Evolutionary conservation across 768 basidiomycete species (phyloP).

Genomic region (Podaxis sp.): DNA sequence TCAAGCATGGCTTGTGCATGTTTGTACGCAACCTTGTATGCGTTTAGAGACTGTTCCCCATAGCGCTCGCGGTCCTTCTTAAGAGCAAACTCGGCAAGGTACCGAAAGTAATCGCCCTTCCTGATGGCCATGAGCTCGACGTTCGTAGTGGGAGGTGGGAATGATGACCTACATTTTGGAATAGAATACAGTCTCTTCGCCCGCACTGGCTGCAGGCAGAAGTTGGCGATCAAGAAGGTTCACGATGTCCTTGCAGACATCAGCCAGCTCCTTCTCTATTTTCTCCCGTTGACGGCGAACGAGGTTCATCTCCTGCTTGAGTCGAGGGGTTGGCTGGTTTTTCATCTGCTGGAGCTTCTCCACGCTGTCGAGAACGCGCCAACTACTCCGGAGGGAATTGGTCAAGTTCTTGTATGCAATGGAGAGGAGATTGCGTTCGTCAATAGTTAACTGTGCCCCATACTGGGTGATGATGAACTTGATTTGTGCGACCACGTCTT

Average conservation of each 20-base stretch:
- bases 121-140: conserved; percentile 17
- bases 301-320: conserved; percentile 55
- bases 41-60: conserved; percentile 75
- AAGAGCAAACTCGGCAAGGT: conserved; percentile 83
- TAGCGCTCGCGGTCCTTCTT: conserved; percentile 66
- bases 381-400: conserved; percentile 78
- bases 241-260: conserved; percentile 79
- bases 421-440: conserved; percentile 87
- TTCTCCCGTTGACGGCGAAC: conserved; percentile 71
- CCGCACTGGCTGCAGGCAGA: conserved; percentile 53
- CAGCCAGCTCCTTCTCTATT: conserved; percentile 76
- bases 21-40: conserved; percentile 84
- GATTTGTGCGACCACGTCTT: conserved; percentile 78
- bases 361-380: conserved; percentile 77
- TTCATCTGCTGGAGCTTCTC: conserved; percentile 62
- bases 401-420: conserved; percentile 92
- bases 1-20: conserved; percentile 76
- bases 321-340: conserved; percentile 38
- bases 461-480: conserved; percentile 70
- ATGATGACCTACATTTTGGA: conserved; percentile 68
- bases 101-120: conserved; percentile 85
- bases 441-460: conserved; percentile 69
- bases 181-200: conserved; percentile 89
- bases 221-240: conserved; percentile 58
- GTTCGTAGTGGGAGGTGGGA: not conserved